Evolutionary conservation across 441 rosid species (phyloP), one percentile per base, ranked within the genome.

Genomic region (Bruguiera hainesii): DNA sequence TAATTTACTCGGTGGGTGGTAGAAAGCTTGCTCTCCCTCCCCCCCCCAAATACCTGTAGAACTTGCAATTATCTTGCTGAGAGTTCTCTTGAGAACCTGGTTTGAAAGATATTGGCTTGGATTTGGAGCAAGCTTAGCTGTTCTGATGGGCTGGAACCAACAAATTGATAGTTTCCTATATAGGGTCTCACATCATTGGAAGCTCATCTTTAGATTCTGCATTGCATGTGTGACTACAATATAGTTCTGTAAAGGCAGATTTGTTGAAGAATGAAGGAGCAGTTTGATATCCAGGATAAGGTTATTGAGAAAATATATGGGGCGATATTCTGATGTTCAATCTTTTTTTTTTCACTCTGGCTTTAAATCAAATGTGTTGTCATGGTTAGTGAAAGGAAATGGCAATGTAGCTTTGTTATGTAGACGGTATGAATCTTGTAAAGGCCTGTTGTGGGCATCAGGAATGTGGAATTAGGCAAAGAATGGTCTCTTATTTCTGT

Each of bases 1-100:
- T 66, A 23, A 21, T 75, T 75, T 23, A 8, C 29, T 69, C 28
- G 30, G 56, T 21, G 35, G 71, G 71, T 28, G 9, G 59, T 30
- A 61, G 65, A 20, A 29, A 48, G 25, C 19, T 55, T 30, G 48
- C 48, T 8, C 26, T 26, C 26, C 26, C 26, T 2, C 26, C 26
- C 26, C 26, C 26, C 26, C 26, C 23, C 20, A 20, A 26, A 26
- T 2, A 26, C 15, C 48, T 61, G 13, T 10, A 16, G 20, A 50
- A 51, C 7, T 4, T 62, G 53, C 57, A 59, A 19, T 67, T 31
- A 42, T 67, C 26, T 70, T 37, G 39, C 18, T 16, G 21, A 51
- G 7, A 31, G 31, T 46, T 64, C n/a, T 61, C 15, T 11, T 56
- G 52, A 42, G 20, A 49, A 60, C 19, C 61, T 50, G 46, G 51